Conservation (phyloP, 768 basidiomycete genomes). For the Suillus discolor region DNA sequence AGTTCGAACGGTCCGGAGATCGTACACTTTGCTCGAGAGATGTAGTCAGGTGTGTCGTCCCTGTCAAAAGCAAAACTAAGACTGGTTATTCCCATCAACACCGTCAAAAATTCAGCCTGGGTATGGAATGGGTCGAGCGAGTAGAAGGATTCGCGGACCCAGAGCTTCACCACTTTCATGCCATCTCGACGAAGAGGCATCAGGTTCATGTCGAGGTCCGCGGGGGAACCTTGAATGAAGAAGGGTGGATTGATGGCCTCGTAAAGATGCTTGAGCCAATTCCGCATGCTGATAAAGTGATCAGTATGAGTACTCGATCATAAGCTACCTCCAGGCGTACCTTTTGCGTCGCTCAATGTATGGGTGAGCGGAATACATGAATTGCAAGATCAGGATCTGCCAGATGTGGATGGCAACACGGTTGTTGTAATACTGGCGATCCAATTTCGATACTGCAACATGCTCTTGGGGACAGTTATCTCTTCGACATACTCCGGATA, state of each 20-base stretch:
- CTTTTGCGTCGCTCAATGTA: neutral
- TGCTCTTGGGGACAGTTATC: slow-evolving; percentile 42
- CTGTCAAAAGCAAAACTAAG: slow-evolving; percentile 44
- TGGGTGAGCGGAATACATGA: slow-evolving; percentile 22
- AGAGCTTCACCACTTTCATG: slow-evolving; percentile 43
- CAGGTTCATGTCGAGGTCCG: slow-evolving; percentile 33
- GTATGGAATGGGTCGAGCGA: slow-evolving; percentile 21
- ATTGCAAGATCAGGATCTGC: slow-evolving; percentile 51
- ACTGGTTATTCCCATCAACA: slow-evolving; percentile 37
- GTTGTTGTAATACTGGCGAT: slow-evolving; percentile 39
- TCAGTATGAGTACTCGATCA: neutral
- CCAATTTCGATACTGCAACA: slow-evolving; percentile 24
- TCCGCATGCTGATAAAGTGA: slow-evolving; percentile 10
- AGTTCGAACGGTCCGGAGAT: neutral
- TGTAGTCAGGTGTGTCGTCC: slow-evolving; percentile 34
- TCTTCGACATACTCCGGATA: slow-evolving; percentile 36
- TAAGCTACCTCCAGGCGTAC: slow-evolving; percentile 8
- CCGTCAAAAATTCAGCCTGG: slow-evolving; percentile 41
- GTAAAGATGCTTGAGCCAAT: slow-evolving; percentile 50
- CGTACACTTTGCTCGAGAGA: slow-evolving; percentile 37
- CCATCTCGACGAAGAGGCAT: slow-evolving; percentile 45
- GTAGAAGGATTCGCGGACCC: slow-evolving; percentile 47
- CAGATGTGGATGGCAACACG: slow-evolving; percentile 48
- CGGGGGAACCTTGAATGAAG: slow-evolving; percentile 46
- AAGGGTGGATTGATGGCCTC: slow-evolving; percentile 51